Conservation (phyloP, 768 basidiomycete species). For the Lactarius indigo region DNA sequence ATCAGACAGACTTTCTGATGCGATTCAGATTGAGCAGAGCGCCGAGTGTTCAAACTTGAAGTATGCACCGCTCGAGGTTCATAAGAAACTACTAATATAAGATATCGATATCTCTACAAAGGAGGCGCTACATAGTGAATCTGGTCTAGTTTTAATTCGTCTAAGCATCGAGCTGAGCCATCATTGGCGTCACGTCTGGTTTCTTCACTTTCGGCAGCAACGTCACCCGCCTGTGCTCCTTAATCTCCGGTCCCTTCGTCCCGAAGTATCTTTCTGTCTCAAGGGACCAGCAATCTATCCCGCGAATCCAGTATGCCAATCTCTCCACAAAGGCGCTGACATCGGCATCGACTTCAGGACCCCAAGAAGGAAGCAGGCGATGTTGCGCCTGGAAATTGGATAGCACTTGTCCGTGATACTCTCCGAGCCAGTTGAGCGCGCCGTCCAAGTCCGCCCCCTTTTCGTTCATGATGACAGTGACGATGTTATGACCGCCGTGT, state of each 20-base stretch:
- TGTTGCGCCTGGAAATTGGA: slow-evolving; percentile 34
- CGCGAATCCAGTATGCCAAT: slow-evolving; percentile 68
- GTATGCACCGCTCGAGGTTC: too few species aligned
- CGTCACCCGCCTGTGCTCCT: slow-evolving; percentile 31
- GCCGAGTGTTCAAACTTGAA: too few species aligned
- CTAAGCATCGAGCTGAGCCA: slow-evolving; percentile 3
- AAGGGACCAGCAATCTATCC: slow-evolving; percentile 72
- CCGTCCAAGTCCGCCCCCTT: slow-evolving; percentile 27
- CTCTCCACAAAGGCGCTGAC: slow-evolving; percentile 59
- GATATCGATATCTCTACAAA: background rate
- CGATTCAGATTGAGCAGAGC: background rate
- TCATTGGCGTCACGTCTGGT: slow-evolving; percentile 13
- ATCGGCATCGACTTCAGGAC: slow-evolving; percentile 54
- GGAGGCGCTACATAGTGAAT: background rate
- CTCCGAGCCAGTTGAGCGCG: slow-evolving; percentile 28
- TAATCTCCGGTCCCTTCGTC: slow-evolving; percentile 47
- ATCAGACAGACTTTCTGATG: background rate
- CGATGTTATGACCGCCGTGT: slow-evolving; percentile 29
- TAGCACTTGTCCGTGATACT: background rate
- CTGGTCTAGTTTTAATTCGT: background rate
- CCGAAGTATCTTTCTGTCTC: slow-evolving; percentile 36
- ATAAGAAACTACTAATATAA: background rate
- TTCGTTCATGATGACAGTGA: slow-evolving; percentile 32
- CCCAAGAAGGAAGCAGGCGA: slow-evolving; percentile 56
- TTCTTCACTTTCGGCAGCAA: slow-evolving; percentile 13